Evolutionary conservation across 768 basidiomycete species (phyloP), one percentile per base, ranked within the genome.

Genomic region (Russula vinacea): DNA sequence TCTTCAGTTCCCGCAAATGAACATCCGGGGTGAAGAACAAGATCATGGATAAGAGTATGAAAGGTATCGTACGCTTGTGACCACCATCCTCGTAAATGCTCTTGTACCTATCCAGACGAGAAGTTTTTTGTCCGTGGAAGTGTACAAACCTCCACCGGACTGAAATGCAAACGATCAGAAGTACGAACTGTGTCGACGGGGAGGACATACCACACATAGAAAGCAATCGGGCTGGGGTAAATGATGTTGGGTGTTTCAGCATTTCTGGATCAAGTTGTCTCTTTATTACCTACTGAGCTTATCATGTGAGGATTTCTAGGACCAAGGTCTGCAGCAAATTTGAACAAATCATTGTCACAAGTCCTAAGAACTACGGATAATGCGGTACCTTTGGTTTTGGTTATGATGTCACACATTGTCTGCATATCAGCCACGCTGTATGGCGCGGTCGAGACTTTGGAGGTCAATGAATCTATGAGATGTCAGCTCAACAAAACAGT

Each of bases 1-100:
- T 64, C 9, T 33, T 22, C 7, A 66, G 37, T 57, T 64, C 65
- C 5, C 56, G 56, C n/a, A 66, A 39, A 55, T 66, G 56, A 13
- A 49, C 51, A 37, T 64, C 50, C 44, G 65, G 65, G 19, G 49
- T 13, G 51, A 53, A 62, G 42, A 66, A 58, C 17, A 66, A 53
- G 8, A 54, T 7, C n/a, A 32, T 11, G 5, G 65, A 64, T 22
- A 66, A 14, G 10, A 55, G 1, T 35, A 3, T 35, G 13, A 66
- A 6, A 14, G 24, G 39, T 22, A n/a, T 55, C 33, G 64, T 65
- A 5, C 39, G 64, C 47, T 56, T 56, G 37, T 22, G 45, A 14
- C 16, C 0, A 19, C n/a, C 19, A 22, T 13, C 53, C 19, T 42
- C 1, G 13, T 60, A 60, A 14, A 65, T 65, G 26, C 47, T 60